Percentiles rank a stretch among this genome's conserved stretches.
phyloP scores from a whole-genome alignment of 148 eudicot genomes.

The Salicornia ramosissima region DNA sequence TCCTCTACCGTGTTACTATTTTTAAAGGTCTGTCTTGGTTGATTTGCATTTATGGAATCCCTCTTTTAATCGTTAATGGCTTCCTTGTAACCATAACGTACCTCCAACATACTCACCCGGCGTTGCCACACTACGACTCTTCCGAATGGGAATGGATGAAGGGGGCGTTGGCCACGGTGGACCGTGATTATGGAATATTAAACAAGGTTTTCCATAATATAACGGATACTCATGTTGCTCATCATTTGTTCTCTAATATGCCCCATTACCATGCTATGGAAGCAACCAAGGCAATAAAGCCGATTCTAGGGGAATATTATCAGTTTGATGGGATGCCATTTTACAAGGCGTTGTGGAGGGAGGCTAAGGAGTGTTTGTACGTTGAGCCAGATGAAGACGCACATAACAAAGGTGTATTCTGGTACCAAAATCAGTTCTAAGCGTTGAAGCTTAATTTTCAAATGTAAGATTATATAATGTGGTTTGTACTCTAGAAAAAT shows the following conservation, averaged over 20 bases:
- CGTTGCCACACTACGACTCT: constrained; percentile 49
- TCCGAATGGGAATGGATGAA: constrained; percentile 61
- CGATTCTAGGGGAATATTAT: constrained; percentile 48
- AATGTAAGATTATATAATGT: neutral
- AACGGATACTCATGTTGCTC: constrained; percentile 55
- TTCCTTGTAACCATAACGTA: constrained; percentile 51
- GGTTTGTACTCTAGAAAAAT: neutral
- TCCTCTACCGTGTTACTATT: constrained; percentile 29
- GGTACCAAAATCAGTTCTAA: constrained; percentile 33
- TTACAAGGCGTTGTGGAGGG: constrained; percentile 52
- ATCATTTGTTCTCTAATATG: constrained; percentile 55
- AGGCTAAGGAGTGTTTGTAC: constrained; percentile 48
- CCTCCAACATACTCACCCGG: constrained; percentile 54
- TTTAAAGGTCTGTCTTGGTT: constrained; percentile 41
- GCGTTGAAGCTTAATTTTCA: neutral
- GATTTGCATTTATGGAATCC: constrained; percentile 33
- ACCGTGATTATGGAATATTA: constrained; percentile 47
- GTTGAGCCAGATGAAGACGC: constrained; percentile 44
- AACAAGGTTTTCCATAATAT: constrained; percentile 56
- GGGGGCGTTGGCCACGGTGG: constrained; percentile 54
- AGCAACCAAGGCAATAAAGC: constrained; percentile 54
- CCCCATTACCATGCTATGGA: constrained; percentile 62
- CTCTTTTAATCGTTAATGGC: constrained; percentile 40
- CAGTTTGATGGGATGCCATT: constrained; percentile 45
- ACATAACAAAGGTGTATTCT: constrained; percentile 27